A percentile compares a stretch with the other conserved stretches of the same genome.
Conservation (phyloP, 176 grass and related monocot genomes). For the Avena sativa region DNA sequence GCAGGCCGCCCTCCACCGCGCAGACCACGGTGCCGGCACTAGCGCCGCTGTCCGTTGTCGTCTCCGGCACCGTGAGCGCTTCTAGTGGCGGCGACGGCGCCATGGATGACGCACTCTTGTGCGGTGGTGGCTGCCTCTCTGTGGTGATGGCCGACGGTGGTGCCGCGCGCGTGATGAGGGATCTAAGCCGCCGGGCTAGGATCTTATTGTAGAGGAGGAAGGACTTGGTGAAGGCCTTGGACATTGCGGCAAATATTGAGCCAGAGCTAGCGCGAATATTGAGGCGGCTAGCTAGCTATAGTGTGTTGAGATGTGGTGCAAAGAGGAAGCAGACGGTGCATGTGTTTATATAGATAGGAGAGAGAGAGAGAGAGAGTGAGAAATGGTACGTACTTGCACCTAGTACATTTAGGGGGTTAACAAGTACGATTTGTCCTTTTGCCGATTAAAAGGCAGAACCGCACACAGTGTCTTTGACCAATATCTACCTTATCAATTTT, state of each 20-base stretch:
- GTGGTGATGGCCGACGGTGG: not conserved
- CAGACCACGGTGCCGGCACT: constrained; percentile 35
- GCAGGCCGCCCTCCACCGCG: constrained; percentile 64
- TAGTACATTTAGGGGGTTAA: not conserved
- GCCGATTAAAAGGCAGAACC: not conserved
- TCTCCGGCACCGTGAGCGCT: not conserved
- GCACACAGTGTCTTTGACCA: not conserved
- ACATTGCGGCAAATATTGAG: constrained; percentile 41
- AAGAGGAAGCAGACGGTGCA: not conserved
- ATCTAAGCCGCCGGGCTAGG: constrained; percentile 53
- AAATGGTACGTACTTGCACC: not conserved
- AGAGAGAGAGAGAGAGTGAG: not conserved
- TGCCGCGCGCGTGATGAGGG: constrained; percentile 38
- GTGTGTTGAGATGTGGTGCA: not conserved
- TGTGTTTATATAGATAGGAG: not conserved
- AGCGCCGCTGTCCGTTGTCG: not conserved
- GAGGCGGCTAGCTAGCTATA: not conserved
- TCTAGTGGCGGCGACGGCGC: not conserved
- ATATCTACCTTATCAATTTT: not conserved
- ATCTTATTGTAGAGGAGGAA: constrained; percentile 48
- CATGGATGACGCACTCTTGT: not conserved
- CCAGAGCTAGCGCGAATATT: constrained; percentile 4
- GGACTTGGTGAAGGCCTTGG: constrained; percentile 54
- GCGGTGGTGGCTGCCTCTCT: not conserved
- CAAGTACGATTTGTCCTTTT: not conserved